Evolutionary conservation across 106 monocot species (phyloP), one percentile per base, ranked within the genome.

Genomic region (Platanthera guangdongensis): DNA sequence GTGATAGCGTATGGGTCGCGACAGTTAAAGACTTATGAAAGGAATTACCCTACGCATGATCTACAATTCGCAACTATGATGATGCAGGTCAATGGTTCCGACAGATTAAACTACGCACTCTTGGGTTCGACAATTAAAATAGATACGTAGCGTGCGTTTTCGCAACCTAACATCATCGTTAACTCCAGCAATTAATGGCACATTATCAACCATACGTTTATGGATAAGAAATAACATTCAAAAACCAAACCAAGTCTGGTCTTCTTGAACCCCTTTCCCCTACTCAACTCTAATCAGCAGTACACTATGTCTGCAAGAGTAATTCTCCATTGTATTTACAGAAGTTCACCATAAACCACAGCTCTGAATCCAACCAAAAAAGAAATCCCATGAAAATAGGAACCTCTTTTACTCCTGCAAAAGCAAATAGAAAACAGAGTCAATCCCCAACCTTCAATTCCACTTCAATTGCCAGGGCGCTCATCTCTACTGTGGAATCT

Each of bases 401-500:
- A 60, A 32, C 45, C 15, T 3, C 15, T 65, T 47, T 19, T 59
- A 21, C 21, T 59, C 21, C 19, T 59, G 5, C 18, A 19, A 21
- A 21, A 18, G 8, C 59, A 59, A 59, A 32, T 32, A 32, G 32
- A 32, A 32, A 59, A 21, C 18, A 0, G 10, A 59, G 59, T 7
- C 59, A 6, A 59, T 18, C 5, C n/a, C 19, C 72, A 45, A 85
- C 78, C 32, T 18, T 57, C 8, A 54, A 45, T n/a, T 51, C 72
- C 78, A 39, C 80, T 52, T 62, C 50, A 47, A 1, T 83, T 32
- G 68, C 87, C 18, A 79, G 74, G n/a, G 32, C 6, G 15, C 69
- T 92, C 71, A 11, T 57, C 52, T 82, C 84, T 5, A 47, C 48
- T 19, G 18, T 73, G 16, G 48, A 78, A 1, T 59, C 78, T 47